Evolutionary conservation across 169 alveolate genomes (phyloP).

Genomic region (Cryptosporidium sp.): DNA sequence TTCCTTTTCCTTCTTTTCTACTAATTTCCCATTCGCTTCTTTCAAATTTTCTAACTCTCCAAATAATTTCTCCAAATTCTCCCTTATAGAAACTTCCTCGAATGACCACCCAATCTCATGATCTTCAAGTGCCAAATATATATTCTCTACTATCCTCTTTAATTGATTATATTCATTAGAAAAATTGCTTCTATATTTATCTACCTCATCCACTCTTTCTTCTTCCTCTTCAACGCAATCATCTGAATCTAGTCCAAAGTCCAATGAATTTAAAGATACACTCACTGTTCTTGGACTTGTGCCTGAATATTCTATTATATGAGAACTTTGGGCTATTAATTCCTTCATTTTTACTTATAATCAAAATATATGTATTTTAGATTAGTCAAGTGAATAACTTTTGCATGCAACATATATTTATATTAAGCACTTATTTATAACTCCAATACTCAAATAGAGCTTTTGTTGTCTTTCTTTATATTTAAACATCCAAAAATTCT

Average conservation of each 20-base stretch:
- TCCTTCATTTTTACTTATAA: background rate
- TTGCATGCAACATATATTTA: too few relatives aligned
- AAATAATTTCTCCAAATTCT: background rate
- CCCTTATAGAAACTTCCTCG: background rate
- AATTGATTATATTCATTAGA: background rate
- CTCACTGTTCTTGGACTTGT: constrained; percentile 31
- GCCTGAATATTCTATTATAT: background rate
- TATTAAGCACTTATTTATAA: too few relatives aligned
- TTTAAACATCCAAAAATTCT: background rate
- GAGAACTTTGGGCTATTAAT: background rate
- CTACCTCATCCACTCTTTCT: too few relatives aligned
- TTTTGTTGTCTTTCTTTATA: too few relatives aligned
- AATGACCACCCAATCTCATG: background rate
- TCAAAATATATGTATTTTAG: too few relatives aligned
- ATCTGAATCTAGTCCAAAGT: background rate
- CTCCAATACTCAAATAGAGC: background rate
- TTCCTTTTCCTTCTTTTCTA: too few relatives aligned
- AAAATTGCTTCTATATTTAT: too few relatives aligned
- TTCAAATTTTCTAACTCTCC: too few relatives aligned
- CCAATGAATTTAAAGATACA: constrained; percentile 8
- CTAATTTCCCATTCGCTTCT: too few relatives aligned
- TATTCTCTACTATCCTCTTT: background rate
- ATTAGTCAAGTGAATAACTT: too few relatives aligned
- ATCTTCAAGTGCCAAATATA: background rate
- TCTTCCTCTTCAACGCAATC: background rate